phyloP scores from a whole-genome alignment of 257 asterid species.

The Salvia hispanica region DNA sequence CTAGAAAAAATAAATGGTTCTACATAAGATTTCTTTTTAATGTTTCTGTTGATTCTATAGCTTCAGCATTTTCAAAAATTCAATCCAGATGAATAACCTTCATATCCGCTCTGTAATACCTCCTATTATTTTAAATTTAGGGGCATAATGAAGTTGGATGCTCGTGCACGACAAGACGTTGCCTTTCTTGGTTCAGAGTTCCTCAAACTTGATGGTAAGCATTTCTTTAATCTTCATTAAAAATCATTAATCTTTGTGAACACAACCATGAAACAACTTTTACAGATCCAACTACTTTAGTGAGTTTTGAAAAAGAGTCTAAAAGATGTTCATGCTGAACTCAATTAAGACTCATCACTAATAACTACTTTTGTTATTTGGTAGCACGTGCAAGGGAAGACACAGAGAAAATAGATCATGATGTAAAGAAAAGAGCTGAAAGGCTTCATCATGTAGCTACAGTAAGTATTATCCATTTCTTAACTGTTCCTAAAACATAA shows the following conservation, averaged over 20 bases:
- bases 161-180: conserved; percentile 90
- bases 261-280: not conserved
- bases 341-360: conserved; percentile 17
- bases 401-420: conserved; percentile 76
- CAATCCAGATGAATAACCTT: conserved; percentile 17
- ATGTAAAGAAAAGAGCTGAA: conserved; percentile 86
- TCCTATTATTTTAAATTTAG: conserved; percentile 38
- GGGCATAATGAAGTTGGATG: conserved; percentile 79
- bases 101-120: conserved; percentile 7
- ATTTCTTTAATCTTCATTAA: conserved; percentile 2
- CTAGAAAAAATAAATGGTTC: no score
- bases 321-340: conserved; percentile 17
- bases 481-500: conserved; percentile 10
- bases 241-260: not conserved
- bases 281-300: conserved; percentile 12
- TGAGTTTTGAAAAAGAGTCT: not conserved
- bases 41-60: not conserved
- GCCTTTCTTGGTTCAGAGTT: conserved; percentile 87
- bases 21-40: no score
- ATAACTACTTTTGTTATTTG: conserved; percentile 28
- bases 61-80: not conserved
- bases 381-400: conserved; percentile 92
- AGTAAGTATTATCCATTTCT: conserved; percentile 48
- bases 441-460: conserved; percentile 79
- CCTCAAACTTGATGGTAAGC: conserved; percentile 93